Percentiles rank a stretch among this genome's conserved stretches.
Evolutionary conservation across 2,329 filamentous ascomycete genomes (phyloP).

Genomic region (Diaporthe vaccinii): DNA sequence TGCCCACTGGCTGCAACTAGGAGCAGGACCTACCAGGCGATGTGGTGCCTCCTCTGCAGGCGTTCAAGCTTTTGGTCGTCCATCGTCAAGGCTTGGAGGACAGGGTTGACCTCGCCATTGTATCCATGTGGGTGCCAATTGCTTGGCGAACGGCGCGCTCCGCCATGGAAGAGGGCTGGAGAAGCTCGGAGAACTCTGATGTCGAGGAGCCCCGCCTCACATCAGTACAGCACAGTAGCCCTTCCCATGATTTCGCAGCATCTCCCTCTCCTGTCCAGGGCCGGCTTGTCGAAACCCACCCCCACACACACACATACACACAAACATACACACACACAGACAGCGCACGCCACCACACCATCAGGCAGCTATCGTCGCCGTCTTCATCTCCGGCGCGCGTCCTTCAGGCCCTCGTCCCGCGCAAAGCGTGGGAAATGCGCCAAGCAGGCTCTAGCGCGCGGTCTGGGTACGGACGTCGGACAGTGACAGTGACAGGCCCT

Average conservation of each 20-base stretch:
- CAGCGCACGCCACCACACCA: conserved; percentile 3
- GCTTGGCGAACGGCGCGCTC: conserved; percentile 32
- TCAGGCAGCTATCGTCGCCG: conserved; percentile 8
- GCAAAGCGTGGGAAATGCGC: conserved; percentile 13
- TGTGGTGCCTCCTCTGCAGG: conserved; percentile 5
- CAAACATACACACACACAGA: neutral
- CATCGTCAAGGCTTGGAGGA: neutral
- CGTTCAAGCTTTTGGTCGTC: conserved; percentile 13
- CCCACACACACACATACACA: neutral
- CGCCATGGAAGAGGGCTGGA: conserved; percentile 28
- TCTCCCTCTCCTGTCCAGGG: conserved; percentile 26
- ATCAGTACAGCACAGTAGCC: neutral
- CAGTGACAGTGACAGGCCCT: conserved; percentile 8
- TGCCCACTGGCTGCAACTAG: neutral
- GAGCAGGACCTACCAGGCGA: neutral
- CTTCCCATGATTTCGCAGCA: conserved; percentile 11
- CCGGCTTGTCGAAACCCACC: conserved; percentile 17
- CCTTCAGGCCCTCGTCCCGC: neutral
- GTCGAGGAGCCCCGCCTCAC: conserved; percentile 22
- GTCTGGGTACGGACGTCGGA: neutral
- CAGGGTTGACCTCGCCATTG: conserved; percentile 26
- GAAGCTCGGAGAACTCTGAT: conserved; percentile 31
- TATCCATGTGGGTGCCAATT: conserved; percentile 22
- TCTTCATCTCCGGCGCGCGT: neutral
- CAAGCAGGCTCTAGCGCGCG: conserved; percentile 15